phyloP scores from a whole-genome alignment of 331 rosid species.

The Ulmus americana region DNA sequence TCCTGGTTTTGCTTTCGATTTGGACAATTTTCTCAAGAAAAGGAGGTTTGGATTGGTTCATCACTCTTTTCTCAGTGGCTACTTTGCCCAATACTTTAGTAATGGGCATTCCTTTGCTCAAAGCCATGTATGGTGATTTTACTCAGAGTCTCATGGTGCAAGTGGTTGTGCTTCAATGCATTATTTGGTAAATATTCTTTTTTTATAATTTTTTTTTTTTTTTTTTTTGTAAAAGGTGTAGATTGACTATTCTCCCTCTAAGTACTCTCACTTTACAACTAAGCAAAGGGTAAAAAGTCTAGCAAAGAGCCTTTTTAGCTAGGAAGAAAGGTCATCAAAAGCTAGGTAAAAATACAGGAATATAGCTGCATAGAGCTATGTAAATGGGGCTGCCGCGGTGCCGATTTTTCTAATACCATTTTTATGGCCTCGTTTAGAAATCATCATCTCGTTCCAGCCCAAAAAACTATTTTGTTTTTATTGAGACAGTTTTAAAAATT shows the following conservation, averaged over 20 bases:
- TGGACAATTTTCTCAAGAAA: conserved; percentile 35
- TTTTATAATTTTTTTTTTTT: not conserved
- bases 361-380: too few species aligned
- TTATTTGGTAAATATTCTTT: conserved; percentile 43
- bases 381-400: too few species aligned
- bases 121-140: conserved; percentile 71
- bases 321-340: too few species aligned
- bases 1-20: conserved; percentile 35
- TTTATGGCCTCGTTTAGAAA: too few species aligned
- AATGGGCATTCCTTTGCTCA: conserved; percentile 70
- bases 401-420: too few species aligned
- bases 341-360: too few species aligned
- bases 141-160: conserved; percentile 70
- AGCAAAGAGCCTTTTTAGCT: too few species aligned
- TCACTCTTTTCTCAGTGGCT: conserved; percentile 58
- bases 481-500: too few species aligned
- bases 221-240: not conserved
- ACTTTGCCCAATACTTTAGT: conserved; percentile 69
- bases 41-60: conserved; percentile 54
- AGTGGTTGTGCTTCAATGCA: conserved; percentile 64
- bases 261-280: not conserved
- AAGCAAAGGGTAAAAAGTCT: not conserved
- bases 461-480: too few species aligned
- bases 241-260: not conserved
- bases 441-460: too few species aligned